phyloP scores from a whole-genome alignment of 345 rosid genomes.

The Odontarrhena argentea region DNA sequence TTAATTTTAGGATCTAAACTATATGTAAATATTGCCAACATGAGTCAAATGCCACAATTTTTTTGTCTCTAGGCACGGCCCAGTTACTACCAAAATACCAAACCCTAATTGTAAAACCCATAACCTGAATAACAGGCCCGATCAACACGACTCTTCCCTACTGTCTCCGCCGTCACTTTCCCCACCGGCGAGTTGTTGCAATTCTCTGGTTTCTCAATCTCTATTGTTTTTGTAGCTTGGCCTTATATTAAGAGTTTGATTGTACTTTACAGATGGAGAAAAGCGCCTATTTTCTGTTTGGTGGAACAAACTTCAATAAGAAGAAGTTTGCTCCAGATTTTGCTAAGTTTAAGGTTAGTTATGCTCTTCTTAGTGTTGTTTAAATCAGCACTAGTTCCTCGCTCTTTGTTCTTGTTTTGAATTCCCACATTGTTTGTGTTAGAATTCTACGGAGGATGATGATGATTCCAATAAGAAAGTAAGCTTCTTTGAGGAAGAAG shows the following conservation, averaged over 20 bases:
- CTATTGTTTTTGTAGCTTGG: not conserved
- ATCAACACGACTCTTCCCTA: not conserved
- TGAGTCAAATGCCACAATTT: too few relatives aligned
- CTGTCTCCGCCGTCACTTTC: conserved; percentile 26
- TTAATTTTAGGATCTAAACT: too few relatives aligned
- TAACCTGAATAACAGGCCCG: not conserved
- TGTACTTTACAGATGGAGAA: conserved; percentile 57
- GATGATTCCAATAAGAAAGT: conserved; percentile 40
- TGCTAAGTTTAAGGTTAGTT: conserved; percentile 60
- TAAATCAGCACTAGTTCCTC: not conserved
- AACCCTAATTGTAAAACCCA: conserved; percentile 33
- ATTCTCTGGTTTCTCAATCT: not conserved
- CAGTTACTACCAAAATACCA: not conserved
- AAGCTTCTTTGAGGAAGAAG: conserved; percentile 47
- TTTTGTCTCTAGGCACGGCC: too few relatives aligned
- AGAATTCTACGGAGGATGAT: conserved; percentile 50
- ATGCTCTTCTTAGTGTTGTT: not conserved
- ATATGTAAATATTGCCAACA: too few relatives aligned
- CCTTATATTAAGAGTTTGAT: conserved; percentile 2
- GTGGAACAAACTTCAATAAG: conserved; percentile 66
- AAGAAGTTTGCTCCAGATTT: conserved; percentile 68
- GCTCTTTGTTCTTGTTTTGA: not conserved
- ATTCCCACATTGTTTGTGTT: not conserved
- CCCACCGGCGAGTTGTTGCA: not conserved
- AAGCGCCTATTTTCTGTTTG: conserved; percentile 65